phyloP scores from a whole-genome alignment of 83 land plant species.

The Isoetes engelmannii region DNA sequence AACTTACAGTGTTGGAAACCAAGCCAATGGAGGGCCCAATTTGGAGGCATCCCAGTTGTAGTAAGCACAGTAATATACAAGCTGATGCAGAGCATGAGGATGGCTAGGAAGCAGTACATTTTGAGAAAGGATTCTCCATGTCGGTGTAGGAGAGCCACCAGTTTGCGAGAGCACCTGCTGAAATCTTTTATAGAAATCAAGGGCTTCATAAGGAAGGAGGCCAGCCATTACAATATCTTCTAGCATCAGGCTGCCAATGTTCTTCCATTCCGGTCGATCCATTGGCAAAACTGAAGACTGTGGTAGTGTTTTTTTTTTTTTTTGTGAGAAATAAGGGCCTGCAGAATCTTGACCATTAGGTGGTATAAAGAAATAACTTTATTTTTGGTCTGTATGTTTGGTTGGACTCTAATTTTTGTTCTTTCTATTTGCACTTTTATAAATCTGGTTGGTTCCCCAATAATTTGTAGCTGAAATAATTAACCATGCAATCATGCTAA shows the following conservation, averaged over 20 bases:
- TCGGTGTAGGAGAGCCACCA: constrained; percentile 23
- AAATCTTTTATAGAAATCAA: constrained; percentile 23
- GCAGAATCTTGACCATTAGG: too few relatives aligned
- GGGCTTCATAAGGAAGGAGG: constrained; percentile 26
- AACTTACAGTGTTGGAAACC: constrained; percentile 84
- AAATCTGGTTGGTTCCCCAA: too few relatives aligned
- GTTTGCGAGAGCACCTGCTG: constrained; percentile 15
- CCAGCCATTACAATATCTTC: constrained; percentile 45
- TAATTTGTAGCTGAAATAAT: too few relatives aligned
- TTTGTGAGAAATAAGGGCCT: too few relatives aligned
- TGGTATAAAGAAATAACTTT: too few relatives aligned
- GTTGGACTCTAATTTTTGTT: too few relatives aligned
- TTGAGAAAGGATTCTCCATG: constrained; percentile 55
- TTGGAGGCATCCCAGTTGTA: constrained; percentile 44
- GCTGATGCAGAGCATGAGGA: constrained; percentile 76
- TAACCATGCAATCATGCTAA: too few relatives aligned
- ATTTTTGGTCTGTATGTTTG: too few relatives aligned
- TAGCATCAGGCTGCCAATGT: constrained; percentile 27
- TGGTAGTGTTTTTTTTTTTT: too few relatives aligned
- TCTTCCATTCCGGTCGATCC: constrained; percentile 16
- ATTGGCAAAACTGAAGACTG: too few relatives aligned
- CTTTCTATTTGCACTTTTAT: too few relatives aligned
- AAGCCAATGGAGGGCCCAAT: constrained; percentile 70
- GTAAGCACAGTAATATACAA: constrained; percentile 76
- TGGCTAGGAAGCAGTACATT: constrained; percentile 50